Evolutionary conservation across 2,329 filamentous ascomycete genomes (phyloP).

Genomic region (Cordyceps javanica): DNA sequence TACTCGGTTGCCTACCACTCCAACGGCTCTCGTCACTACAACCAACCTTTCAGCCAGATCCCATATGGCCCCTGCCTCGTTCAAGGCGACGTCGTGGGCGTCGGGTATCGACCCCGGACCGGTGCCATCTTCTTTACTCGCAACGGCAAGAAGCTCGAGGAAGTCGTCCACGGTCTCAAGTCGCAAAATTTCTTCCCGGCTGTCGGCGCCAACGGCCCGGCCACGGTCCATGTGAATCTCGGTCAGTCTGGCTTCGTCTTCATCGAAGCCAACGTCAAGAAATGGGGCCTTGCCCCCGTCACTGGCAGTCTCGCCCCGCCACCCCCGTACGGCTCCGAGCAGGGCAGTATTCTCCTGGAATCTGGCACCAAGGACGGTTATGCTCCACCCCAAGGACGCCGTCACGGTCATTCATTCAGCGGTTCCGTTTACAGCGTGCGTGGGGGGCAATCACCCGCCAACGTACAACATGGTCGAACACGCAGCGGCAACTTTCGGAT

Average conservation of each 20-base stretch:
- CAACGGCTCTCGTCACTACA: slow-evolving; percentile 77
- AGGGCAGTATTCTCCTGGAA: slow-evolving; percentile 91
- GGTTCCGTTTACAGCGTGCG: slow-evolving; percentile 33
- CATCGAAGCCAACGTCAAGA: slow-evolving; percentile 99
- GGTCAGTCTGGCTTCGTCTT: slow-evolving; percentile 98
- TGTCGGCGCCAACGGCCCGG: slow-evolving; percentile 91
- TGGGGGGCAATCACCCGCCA: slow-evolving; percentile 34
- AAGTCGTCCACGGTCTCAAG: slow-evolving; percentile 88
- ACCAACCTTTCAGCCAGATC: slow-evolving; percentile 80
- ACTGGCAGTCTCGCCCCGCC: slow-evolving; percentile 92
- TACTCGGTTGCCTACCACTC: slow-evolving; percentile 89
- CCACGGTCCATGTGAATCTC: slow-evolving; percentile 92
- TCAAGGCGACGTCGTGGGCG: slow-evolving; percentile 92
- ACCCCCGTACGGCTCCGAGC: slow-evolving; percentile 93
- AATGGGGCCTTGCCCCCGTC: slow-evolving; percentile 96
- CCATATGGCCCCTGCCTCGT: slow-evolving; percentile 78
- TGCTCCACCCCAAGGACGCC: slow-evolving; percentile 36
- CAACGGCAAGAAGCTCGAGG: slow-evolving; percentile 95
- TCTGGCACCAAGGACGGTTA: slow-evolving; percentile 63
- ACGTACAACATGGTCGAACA: slow-evolving; percentile 64
- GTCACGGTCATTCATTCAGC: slow-evolving; percentile 41
- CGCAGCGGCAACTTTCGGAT: slow-evolving; percentile 74
- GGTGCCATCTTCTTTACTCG: slow-evolving; percentile 97
- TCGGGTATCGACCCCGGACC: slow-evolving; percentile 89
- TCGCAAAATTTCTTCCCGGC: slow-evolving; percentile 96